Evolutionary conservation across 768 basidiomycete genomes (phyloP), one percentile per base, ranked within the genome.

Genomic region (Tulasnella sp.): DNA sequence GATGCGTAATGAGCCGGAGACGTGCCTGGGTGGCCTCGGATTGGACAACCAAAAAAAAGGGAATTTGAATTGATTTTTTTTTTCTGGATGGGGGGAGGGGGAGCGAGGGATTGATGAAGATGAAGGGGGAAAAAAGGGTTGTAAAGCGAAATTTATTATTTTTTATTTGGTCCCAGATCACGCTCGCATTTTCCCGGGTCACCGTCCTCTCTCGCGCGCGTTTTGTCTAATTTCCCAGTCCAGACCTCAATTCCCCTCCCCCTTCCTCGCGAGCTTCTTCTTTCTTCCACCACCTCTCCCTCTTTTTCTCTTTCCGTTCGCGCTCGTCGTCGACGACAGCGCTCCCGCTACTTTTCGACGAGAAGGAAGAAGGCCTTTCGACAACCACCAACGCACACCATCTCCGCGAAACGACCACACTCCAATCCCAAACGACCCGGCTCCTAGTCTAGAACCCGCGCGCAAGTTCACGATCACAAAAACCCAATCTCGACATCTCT

Each of bases 91-190:
- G 13, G 42, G 42, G 42, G 13, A 44, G 42, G 42, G 13, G 42
- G 13, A 6, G n/a, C 70, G 70, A 70, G 40, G 32, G 75, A 70
- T 10, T 20, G 42, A n/a, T 40, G 40, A 18, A n/a, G n/a, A 51
- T 51, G 5, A 3, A 15, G 13, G n/a, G 51, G 18, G 51, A 51
- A 51, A 15, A 15, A 15, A 23, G 55, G 55, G 42, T 6, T 44
- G 10, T 10, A 2, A 44, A 44, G 13, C 9, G 61, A 67, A 32
- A 67, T 67, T 26, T 10, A 23, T 26, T 29, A 26, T 67, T n/a
- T 67, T 67, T 67, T 67, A 29, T 32, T 61, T 40, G 76, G 48
- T 26, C 55, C 61, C 32, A 77, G 44, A 55, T 78, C n/a, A n/a
- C n/a, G n/a, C n/a, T 39, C 70, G 70, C 32, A 39, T 72, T 39